Percentiles rank a stretch among this genome's conserved stretches.
Evolutionary conservation across 148 eudicot genomes (phyloP).

Genomic region (Limonium bicolor): DNA sequence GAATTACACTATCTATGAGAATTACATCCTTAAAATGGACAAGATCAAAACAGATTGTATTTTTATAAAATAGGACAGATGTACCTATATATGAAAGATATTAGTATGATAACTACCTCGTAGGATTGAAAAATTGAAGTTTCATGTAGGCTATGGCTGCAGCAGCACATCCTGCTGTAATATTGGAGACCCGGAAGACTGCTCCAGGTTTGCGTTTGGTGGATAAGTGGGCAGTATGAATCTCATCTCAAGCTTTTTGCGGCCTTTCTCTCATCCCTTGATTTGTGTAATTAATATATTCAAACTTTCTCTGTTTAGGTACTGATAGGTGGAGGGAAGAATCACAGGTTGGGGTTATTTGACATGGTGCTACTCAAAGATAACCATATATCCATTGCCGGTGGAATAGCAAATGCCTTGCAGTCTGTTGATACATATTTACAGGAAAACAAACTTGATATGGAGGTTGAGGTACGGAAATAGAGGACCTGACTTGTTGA

Average conservation of each 20-base stretch:
- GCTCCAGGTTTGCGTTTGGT: constrained; percentile 93
- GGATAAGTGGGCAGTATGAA: constrained; percentile 96
- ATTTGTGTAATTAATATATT: not conserved
- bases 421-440: constrained; percentile 65
- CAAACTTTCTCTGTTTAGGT: constrained; percentile 29
- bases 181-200: constrained; percentile 90
- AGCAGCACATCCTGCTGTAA: constrained; percentile 75
- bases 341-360: constrained; percentile 92
- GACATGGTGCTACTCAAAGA: constrained; percentile 97
- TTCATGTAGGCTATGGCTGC: constrained; percentile 74
- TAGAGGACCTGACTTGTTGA: not conserved
- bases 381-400: constrained; percentile 89
- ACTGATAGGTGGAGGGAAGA: constrained; percentile 85
- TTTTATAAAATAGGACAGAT: too few species aligned
- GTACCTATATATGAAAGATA: too few species aligned
- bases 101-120: too few species aligned
- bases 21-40: too few species aligned
- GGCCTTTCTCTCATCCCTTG: not conserved
- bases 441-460: constrained; percentile 51
- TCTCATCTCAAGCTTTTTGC: constrained; percentile 12
- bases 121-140: too few species aligned
- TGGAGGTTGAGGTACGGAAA: constrained; percentile 76
- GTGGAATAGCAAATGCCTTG: constrained; percentile 69
- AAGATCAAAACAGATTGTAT: too few species aligned
- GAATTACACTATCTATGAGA: too few species aligned